phyloP scores from a whole-genome alignment of 176 grass and related monocot species.

The Luzula sylvatica region DNA sequence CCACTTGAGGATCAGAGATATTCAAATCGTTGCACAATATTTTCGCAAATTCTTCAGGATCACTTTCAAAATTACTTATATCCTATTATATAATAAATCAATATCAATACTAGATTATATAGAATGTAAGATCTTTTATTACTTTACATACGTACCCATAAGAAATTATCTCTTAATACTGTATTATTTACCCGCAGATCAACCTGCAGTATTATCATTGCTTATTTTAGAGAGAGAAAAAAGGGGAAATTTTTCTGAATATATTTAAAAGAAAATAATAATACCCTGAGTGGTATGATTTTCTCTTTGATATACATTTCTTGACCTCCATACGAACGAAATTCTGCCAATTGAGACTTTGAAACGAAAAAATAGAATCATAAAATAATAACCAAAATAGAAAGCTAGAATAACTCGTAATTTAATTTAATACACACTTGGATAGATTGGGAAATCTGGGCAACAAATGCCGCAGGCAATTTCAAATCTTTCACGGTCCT shows the following conservation, averaged over 20 bases:
- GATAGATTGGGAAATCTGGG: conserved; percentile 87
- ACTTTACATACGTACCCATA: conserved; percentile 74
- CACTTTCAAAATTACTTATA: conserved; percentile 80
- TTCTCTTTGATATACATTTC: conserved; percentile 95
- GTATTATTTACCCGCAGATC: conserved; percentile 87
- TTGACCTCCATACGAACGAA: conserved; percentile 86
- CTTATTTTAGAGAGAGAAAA: conserved; percentile 3
- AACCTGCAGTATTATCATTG: conserved; percentile 38
- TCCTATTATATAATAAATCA: conserved; percentile 39
- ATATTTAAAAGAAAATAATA: not conserved
- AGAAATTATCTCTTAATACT: conserved; percentile 72
- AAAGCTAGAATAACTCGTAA: not conserved
- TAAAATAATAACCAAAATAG: not conserved
- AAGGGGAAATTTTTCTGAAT: too few species aligned
- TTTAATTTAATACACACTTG: conserved; percentile 36
- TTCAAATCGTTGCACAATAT: conserved; percentile 80
- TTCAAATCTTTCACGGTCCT: conserved; percentile 90
- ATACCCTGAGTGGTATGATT: conserved; percentile 86
- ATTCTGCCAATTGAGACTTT: conserved; percentile 75
- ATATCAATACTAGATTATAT: not conserved
- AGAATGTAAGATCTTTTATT: not conserved
- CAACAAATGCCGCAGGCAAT: conserved; percentile 51
- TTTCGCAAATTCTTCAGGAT: conserved; percentile 91
- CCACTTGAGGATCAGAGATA: conserved; percentile 85
- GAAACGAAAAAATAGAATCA: not conserved